These are phyloP conservation scores for Fusarium sp. DNA, from an alignment of 2,329 filamentous ascomycete genomes.

Conservation along the genomic window DNA sequence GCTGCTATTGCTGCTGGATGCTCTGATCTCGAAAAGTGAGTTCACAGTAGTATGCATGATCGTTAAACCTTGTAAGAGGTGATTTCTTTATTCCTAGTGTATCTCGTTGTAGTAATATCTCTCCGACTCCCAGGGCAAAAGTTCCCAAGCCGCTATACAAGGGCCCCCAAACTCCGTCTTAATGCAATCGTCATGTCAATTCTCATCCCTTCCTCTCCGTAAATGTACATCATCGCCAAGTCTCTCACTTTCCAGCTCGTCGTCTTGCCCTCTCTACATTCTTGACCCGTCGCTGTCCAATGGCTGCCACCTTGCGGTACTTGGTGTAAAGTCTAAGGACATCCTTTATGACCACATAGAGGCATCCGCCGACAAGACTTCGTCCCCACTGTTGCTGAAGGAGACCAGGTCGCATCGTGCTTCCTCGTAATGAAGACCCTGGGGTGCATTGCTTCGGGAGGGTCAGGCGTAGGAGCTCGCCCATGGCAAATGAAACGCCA, in stretches of 20 bases:
- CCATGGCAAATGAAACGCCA: constrained; percentile 82
- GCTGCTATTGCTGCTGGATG: too few species aligned
- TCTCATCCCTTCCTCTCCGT: constrained; percentile 9
- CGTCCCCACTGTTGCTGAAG: constrained; percentile 90
- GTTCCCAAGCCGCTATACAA: constrained; percentile 16
- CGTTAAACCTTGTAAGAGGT: constrained; percentile 9
- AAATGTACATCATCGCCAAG: constrained; percentile 8
- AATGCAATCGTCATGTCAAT: constrained; percentile 33
- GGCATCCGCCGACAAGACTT: constrained; percentile 87
- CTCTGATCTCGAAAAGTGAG: too few species aligned
- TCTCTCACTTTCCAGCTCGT: constrained; percentile 58
- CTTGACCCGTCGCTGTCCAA: constrained; percentile 67
- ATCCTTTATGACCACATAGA: constrained; percentile 89
- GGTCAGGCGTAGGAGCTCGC: constrained; percentile 77
- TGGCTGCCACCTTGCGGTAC: constrained; percentile 71
- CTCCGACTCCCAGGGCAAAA: constrained; percentile 1
- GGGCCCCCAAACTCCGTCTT: constrained; percentile 38
- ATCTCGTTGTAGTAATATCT: constrained; percentile 15
- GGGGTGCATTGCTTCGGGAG: constrained; percentile 79
- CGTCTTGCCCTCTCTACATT: constrained; percentile 61
- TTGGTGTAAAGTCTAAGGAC: constrained; percentile 73
- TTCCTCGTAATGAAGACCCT: constrained; percentile 49
- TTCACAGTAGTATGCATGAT: neutral
- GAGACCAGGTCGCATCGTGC: constrained; percentile 70
- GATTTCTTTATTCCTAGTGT: constrained; percentile 16